Evolutionary conservation across 495 filamentous ascomycete species (phyloP), one percentile per base, ranked within the genome.

Genomic region (Recurvomyces mirabilis): DNA sequence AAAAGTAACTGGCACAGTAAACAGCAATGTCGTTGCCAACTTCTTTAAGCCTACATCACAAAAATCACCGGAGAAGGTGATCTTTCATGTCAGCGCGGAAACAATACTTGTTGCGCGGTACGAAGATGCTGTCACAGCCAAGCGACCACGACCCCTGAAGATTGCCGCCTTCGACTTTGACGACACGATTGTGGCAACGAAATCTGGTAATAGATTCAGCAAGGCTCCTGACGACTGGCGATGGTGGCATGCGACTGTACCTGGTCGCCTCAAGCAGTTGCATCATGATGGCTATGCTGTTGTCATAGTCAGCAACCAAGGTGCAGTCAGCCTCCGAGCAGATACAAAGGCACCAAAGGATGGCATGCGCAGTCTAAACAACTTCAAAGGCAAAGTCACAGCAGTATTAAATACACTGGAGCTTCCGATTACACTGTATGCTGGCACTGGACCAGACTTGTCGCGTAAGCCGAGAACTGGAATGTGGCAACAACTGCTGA

Each of bases 91-190:
- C 25, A 54, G 82, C 9, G 78, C 73, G 49, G 78, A 69, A 10
- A 86, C 77, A 14, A 60, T 95, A 5, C 68, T 96, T 5, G 69
- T 88, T n/a, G 91, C 77, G 22, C 81, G 75, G 49, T 87, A 87
- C 56, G 26, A 49, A 10, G 23, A 41, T 25, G 34, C 54, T 26
- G 19, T 36, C 19, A 35, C 38, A 30, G 52, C 64, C 17, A 66
- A 12, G 40, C 59, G 5, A 49, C 51, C 14, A 43, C 60, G 49
- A 10, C 51, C 19, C 29, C 30, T 45, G 48, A 91, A 80, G 60
- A 73, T 99, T 40, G 89, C 88, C 18, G 83, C 79, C 0, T 96
- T 99, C 60, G 91, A 99, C 56, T 73, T 98, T 43, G 91, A 94
- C 62, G 88, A 82, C 30, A 99, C 93, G 5, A 60, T 99, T 13